phyloP scores from a whole-genome alignment of 331 rosid genomes.

The Quercus lobata region DNA sequence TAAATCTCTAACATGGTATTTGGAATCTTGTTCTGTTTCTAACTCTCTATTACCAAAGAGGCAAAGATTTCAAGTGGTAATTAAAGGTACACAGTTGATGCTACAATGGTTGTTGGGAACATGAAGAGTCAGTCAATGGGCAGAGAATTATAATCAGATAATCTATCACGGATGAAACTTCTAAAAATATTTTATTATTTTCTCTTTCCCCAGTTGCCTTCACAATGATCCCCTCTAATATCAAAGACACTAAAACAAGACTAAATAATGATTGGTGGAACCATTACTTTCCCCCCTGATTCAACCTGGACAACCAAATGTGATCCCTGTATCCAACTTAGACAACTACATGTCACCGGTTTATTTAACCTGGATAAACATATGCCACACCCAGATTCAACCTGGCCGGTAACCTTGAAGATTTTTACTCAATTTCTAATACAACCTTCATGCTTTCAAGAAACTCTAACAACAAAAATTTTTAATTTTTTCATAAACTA shows the following conservation, averaged over 20 bases:
- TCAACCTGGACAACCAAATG: background rate
- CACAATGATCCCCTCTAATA: no score
- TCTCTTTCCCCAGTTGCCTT: background rate
- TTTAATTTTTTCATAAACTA: no score
- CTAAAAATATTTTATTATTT: background rate
- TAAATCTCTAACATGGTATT: background rate
- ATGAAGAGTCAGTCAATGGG: background rate
- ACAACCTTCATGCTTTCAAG: no score
- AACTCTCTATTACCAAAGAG: background rate
- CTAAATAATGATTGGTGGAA: no score
- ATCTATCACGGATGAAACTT: no score
- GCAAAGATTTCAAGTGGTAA: background rate
- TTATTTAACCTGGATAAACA: background rate
- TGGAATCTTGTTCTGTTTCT: background rate
- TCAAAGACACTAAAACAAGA: background rate
- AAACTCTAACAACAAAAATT: no score
- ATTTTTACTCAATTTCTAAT: background rate
- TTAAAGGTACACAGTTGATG: no score
- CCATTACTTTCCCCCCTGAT: background rate
- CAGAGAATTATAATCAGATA: background rate
- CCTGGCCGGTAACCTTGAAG: background rate
- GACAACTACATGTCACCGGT: background rate
- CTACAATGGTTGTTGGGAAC: no score
- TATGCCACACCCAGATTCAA: background rate
- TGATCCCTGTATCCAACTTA: background rate